Conservation (phyloP, 1,284 basidiomycete species). For the Leccinum cinnamomeum region DNA sequence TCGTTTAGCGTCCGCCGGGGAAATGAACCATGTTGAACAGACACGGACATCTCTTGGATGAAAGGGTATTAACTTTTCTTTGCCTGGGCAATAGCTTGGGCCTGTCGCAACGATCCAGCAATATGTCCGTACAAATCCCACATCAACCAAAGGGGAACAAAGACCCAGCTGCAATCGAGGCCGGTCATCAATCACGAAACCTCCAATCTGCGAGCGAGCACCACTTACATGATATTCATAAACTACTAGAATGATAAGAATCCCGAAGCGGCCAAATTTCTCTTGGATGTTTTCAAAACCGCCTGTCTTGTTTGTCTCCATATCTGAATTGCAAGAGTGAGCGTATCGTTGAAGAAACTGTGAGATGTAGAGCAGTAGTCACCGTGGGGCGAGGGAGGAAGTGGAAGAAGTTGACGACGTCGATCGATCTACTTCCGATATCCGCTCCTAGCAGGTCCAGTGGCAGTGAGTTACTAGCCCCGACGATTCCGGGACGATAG, state of each 20-base stretch:
- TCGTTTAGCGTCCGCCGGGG: background rate
- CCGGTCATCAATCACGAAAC: conserved; percentile 14
- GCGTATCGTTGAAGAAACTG: too few relatives aligned
- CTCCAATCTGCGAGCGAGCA: background rate
- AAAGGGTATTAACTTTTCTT: conserved; percentile 37
- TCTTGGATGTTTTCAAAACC: too few relatives aligned
- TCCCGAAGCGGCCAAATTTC: too few relatives aligned
- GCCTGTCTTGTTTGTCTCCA: too few relatives aligned
- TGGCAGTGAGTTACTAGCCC: too few relatives aligned
- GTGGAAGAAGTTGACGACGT: too few relatives aligned
- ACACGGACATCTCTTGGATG: background rate
- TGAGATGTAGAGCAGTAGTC: too few relatives aligned
- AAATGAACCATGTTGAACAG: background rate
- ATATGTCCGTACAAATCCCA: conserved; percentile 73
- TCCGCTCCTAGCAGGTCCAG: too few relatives aligned
- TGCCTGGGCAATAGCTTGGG: conserved; percentile 37
- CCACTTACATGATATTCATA: conserved; percentile 72
- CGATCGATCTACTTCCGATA: too few relatives aligned
- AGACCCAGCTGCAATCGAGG: conserved; percentile 62
- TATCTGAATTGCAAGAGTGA: too few relatives aligned
- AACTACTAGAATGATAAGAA: conserved; percentile 44
- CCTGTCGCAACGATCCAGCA: conserved; percentile 52
- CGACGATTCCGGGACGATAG: background rate
- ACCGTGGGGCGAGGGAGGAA: too few relatives aligned
- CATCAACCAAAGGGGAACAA: conserved; percentile 73